A percentile compares a stretch with the other conserved stretches of the same genome.
Conservation (phyloP, 768 basidiomycete genomes). For the Kwoniella bestiolae region DNA sequence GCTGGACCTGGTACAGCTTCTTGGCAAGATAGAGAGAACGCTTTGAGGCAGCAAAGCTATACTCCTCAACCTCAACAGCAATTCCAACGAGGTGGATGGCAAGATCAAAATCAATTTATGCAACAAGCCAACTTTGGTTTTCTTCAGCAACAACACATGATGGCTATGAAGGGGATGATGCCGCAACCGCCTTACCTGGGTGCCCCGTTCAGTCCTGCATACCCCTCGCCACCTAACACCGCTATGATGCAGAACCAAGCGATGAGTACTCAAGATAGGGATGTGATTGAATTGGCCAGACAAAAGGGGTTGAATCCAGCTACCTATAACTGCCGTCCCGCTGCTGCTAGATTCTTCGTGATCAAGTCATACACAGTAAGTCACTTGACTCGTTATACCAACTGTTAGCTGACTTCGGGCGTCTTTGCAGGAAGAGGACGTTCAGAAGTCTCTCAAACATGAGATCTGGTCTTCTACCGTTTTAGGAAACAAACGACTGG, state of each 20-base stretch:
- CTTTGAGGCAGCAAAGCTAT: conserved; percentile 25
- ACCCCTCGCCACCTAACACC: conserved; percentile 23
- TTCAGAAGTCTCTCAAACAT: conserved; percentile 96
- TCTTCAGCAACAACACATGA: conserved; percentile 26
- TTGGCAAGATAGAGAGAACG: conserved; percentile 26
- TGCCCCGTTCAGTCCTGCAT: conserved; percentile 22
- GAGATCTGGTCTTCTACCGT: conserved; percentile 98
- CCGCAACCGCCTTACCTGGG: conserved; percentile 15
- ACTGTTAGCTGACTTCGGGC: too few relatives aligned
- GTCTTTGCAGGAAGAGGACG: conserved; percentile 73
- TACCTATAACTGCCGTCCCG: conserved; percentile 50
- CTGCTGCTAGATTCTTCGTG: conserved; percentile 87
- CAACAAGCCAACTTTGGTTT: conserved; percentile 4
- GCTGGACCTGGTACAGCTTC: conserved; percentile 3
- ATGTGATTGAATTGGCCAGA: conserved; percentile 49
- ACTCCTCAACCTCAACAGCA: conserved; percentile 22
- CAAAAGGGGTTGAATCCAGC: conserved; percentile 53
- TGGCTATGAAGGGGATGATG: conserved; percentile 18
- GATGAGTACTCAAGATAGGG: conserved; percentile 31
- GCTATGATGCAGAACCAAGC: conserved; percentile 22
- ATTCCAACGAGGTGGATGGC: conserved; percentile 1
- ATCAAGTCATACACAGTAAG: conserved; percentile 93
- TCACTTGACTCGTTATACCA: neutral
- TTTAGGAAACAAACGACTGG: conserved; percentile 94
- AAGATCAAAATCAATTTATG: conserved; percentile 1